Evolutionary conservation across 768 basidiomycete genomes (phyloP).

Genomic region (Lanmaoa pseudosensibilis): DNA sequence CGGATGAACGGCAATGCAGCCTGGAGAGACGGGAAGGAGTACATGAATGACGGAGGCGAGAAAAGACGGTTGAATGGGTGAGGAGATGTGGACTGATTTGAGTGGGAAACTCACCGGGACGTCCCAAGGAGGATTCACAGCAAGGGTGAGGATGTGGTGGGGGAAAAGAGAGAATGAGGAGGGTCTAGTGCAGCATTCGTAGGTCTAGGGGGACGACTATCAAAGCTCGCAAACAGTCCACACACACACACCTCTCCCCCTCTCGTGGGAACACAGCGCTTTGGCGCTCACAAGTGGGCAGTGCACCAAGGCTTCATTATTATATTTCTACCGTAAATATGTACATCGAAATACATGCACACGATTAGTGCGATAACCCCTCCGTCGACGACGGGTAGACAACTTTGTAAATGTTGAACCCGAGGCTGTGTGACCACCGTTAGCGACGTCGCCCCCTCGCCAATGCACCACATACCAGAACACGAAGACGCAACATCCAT

Average conservation of each 20-base stretch:
- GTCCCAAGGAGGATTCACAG: constrained; percentile 6
- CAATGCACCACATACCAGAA: constrained; percentile 70
- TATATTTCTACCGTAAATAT: constrained; percentile 3
- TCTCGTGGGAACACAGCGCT: constrained; percentile 26
- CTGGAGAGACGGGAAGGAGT: not conserved
- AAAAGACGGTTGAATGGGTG: not conserved
- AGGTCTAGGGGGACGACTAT: constrained; percentile 33
- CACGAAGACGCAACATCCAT: constrained; percentile 77
- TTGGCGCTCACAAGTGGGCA: constrained; percentile 3
- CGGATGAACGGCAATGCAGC: constrained; percentile 4
- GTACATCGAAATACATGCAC: not conserved
- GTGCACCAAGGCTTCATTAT: not conserved
- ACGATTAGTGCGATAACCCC: constrained; percentile 4
- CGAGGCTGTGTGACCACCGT: constrained; percentile 48
- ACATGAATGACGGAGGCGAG: not conserved
- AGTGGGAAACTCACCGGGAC: not conserved
- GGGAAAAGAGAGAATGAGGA: not conserved
- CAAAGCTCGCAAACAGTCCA: not conserved
- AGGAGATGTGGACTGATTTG: constrained; percentile 9
- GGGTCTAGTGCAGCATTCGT: constrained; percentile 28
- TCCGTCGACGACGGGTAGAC: constrained; percentile 33
- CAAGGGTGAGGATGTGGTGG: constrained; percentile 10
- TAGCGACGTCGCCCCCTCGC: not conserved
- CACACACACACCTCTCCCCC: constrained; percentile 2
- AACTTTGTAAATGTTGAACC: constrained; percentile 76